Base-by-base conservation (phyloP, 768 basidiomycete genomes). In the Lactarius vividus region DNA sequence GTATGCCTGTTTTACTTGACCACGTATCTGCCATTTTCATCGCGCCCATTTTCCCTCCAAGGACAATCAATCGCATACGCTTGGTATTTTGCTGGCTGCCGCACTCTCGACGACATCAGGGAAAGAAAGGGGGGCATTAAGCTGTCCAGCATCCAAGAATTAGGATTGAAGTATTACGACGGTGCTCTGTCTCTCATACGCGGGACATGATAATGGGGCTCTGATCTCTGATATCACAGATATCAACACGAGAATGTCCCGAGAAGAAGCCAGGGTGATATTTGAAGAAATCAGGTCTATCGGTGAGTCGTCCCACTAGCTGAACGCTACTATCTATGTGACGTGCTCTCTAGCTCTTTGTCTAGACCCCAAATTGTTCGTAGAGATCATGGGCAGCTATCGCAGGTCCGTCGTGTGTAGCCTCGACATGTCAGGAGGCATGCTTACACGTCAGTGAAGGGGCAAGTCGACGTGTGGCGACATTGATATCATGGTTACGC, bases 331-430 rank as follows among this genome's bases (percentile, higher is more conserved):
- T 39, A 55, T 11, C 23, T 23, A 42, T n/a, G 55, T 63, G 56
- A 57, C 65, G 18, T 67, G 42, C 56, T 23, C 52, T 66, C 53
- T 67, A 93, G 94, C 92, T 2, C 80, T 90, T 11, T 76, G 75
- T 1, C 80, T 96, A 37, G 94, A 96, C 72, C 77, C 84, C 6
- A 83, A 84, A 60, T 73, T 96, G 29, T 86, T 84, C 71, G 76
- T 97, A 11, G 87, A 94, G 58, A 88, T 96, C 57, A 96, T 96
- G 95, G 96, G 95, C 1, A 94, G 92, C 69, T 98, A 88, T 74
- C 79, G 95, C 71, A 82, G 92, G 89, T 85, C 69, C 58, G 71
- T 67, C 23, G 52, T 58, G 7, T 66, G 49, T 9, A 28, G 49
- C n/a, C 57, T 63, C 40, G 31, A 39, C 35, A 15, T 35, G 7